Evolutionary conservation across 305 asterid species (phyloP).

Genomic region (Salvia sclarea): DNA sequence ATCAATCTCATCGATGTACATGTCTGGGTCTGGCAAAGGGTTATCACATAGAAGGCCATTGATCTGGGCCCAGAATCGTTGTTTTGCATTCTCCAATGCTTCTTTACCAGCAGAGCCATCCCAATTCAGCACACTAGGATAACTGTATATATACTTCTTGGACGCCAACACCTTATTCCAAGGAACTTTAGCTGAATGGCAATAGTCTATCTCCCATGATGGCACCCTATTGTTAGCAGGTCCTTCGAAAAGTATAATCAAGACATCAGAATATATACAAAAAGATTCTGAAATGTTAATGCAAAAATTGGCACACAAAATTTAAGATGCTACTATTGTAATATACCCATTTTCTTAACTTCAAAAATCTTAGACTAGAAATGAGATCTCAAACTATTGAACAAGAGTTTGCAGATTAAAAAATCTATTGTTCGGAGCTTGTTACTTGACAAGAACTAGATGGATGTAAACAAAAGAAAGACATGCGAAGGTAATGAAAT

Average conservation of each 20-base stretch:
- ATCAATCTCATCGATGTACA: conserved; percentile 65
- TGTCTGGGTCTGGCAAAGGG: conserved; percentile 64
- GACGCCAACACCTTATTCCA: conserved; percentile 75
- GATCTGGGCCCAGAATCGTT: conserved; percentile 64
- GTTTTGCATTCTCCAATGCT: conserved; percentile 69
- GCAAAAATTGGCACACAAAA: background rate
- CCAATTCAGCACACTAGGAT: conserved; percentile 74
- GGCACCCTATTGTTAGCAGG: conserved; percentile 44
- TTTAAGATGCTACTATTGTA: background rate
- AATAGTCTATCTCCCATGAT: conserved; percentile 84
- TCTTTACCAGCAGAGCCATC: conserved; percentile 79
- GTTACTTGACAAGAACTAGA: background rate
- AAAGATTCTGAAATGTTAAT: background rate
- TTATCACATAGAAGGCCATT: conserved; percentile 52
- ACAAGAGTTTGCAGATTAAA: background rate
- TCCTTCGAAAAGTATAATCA: conserved; percentile 33
- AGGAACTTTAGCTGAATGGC: conserved; percentile 59
- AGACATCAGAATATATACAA: conserved; percentile 31
- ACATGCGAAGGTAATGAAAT: background rate
- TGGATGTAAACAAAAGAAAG: background rate
- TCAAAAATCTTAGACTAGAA: background rate
- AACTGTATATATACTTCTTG: conserved; percentile 61
- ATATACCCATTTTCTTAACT: background rate
- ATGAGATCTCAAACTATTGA: background rate
- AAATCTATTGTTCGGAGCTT: background rate